Conservation (phyloP, 345 rosid species). For the Odontarrhena argentea region DNA sequence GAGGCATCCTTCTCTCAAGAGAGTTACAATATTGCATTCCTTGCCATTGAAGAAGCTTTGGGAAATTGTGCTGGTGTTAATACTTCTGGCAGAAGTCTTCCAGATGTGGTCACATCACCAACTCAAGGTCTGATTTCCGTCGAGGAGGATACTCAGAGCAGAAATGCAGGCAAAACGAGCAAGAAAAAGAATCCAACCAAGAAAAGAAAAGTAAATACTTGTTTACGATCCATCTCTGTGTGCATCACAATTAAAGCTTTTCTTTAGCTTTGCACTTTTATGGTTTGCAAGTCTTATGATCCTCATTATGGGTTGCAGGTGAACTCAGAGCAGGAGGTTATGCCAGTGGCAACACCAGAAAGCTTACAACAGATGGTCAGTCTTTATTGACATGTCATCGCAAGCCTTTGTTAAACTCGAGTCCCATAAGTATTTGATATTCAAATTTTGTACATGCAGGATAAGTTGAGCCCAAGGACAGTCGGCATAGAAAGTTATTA, state of each 20-base stretch:
- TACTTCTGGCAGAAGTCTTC: conserved; percentile 56
- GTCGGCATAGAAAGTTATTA: conserved; percentile 55
- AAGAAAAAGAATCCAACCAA: conserved; percentile 68
- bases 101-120: conserved; percentile 51
- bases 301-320: conserved; percentile 43
- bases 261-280: conserved; percentile 13
- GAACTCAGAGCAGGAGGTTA: conserved; percentile 60
- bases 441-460: conserved; percentile 42
- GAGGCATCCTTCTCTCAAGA: conserved; percentile 69
- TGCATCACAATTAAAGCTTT: background rate
- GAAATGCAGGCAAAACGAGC: conserved; percentile 48
- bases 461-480: conserved; percentile 52
- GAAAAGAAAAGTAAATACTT: conserved; percentile 60
- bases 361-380: conserved; percentile 72
- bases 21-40: conserved; percentile 57
- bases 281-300: conserved; percentile 8
- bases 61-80: conserved; percentile 55
- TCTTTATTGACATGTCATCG: conserved; percentile 16
- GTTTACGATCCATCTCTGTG: background rate
- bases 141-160: conserved; percentile 60
- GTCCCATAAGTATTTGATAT: background rate
- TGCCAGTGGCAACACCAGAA: conserved; percentile 56
- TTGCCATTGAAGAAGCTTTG: conserved; percentile 61
- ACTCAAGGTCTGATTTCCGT: conserved; percentile 58
- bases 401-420: conserved; percentile 14